A percentile compares a stretch with the other conserved stretches of the same genome.
Conservation (phyloP, 108 stramenopile species). For the Mayamaea pseudoterrestris region DNA sequence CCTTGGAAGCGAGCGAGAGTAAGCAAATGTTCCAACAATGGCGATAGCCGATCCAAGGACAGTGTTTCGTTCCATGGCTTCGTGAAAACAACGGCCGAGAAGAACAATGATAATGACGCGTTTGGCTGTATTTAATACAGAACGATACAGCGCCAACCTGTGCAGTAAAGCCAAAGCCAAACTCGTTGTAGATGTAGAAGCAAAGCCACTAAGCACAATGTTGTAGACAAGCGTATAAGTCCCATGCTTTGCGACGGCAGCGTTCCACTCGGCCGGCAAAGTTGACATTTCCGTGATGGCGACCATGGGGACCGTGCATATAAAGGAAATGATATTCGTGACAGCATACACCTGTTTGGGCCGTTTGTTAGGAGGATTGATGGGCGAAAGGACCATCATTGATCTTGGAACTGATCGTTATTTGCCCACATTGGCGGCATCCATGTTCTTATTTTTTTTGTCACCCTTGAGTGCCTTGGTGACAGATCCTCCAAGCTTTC, state of each 20-base stretch:
- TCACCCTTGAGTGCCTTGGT: slow-evolving; percentile 74
- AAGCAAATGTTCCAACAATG: slow-evolving; percentile 75
- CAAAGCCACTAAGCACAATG: slow-evolving; percentile 71
- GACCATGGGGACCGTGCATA: slow-evolving; percentile 82
- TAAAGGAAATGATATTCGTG: slow-evolving; percentile 87
- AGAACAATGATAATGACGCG: slow-evolving; percentile 85
- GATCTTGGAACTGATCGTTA: too few species aligned
- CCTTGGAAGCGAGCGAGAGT: too few species aligned
- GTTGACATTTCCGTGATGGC: slow-evolving; percentile 60
- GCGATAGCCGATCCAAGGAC: slow-evolving; percentile 79
- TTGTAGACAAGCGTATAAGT: slow-evolving; percentile 39
- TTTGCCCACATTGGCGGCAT: slow-evolving; percentile 89
- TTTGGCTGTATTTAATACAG: slow-evolving; percentile 85
- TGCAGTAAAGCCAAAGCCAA: slow-evolving; percentile 85
- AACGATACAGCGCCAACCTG: slow-evolving; percentile 63
- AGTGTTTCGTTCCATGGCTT: slow-evolving; percentile 82
- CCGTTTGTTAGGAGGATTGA: too few species aligned
- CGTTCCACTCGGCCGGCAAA: slow-evolving; percentile 42
- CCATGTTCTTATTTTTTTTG: slow-evolving; percentile 90
- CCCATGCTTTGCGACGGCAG: slow-evolving; percentile 44
- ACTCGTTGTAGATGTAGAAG: slow-evolving; percentile 95
- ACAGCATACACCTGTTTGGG: slow-evolving; percentile 93
- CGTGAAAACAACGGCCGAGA: slow-evolving; percentile 60
- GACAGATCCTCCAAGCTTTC: slow-evolving; percentile 80
- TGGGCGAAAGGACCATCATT: too few species aligned